A percentile compares a stretch with the other conserved stretches of the same genome.
Conservation (phyloP, 345 rosid species). For the Salix brachista region DNA sequence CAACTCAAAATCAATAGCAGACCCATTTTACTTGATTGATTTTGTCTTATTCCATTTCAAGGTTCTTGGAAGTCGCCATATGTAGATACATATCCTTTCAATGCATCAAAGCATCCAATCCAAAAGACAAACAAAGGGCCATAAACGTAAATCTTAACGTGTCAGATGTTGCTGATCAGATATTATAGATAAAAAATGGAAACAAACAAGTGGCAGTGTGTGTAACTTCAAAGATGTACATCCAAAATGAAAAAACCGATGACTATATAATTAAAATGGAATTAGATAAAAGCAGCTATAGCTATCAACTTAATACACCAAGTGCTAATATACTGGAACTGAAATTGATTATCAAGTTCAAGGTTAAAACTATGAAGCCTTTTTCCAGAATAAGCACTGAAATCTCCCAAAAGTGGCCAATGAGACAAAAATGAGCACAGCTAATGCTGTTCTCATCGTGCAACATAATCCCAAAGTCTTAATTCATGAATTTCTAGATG, state of each 20-base stretch:
- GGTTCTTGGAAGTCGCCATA: not conserved
- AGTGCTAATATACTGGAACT: not conserved
- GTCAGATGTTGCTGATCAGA: not conserved
- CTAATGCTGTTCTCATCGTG: not conserved
- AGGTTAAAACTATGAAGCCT: not conserved
- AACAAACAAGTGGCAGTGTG: not conserved
- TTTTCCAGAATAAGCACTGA: not conserved
- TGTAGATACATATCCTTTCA: not conserved
- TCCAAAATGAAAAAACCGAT: not conserved
- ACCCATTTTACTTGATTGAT: not conserved
- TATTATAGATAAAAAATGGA: not conserved
- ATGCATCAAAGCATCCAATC: not conserved
- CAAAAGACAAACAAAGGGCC: not conserved
- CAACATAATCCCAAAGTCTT: not conserved
- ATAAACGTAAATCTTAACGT: not conserved
- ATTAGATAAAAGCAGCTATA: not conserved
- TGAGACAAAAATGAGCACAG: not conserved
- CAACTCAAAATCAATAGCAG: not conserved
- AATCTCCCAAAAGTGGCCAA: not conserved
- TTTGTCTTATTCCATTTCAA: not conserved
- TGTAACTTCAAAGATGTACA: not conserved
- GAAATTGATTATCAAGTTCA: not conserved
- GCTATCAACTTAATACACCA: not conserved
- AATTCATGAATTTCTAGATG: not conserved
- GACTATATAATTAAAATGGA: not conserved